phyloP scores from a whole-genome alignment of 352 stramenopile species.

The Sclerospora graminicola region DNA sequence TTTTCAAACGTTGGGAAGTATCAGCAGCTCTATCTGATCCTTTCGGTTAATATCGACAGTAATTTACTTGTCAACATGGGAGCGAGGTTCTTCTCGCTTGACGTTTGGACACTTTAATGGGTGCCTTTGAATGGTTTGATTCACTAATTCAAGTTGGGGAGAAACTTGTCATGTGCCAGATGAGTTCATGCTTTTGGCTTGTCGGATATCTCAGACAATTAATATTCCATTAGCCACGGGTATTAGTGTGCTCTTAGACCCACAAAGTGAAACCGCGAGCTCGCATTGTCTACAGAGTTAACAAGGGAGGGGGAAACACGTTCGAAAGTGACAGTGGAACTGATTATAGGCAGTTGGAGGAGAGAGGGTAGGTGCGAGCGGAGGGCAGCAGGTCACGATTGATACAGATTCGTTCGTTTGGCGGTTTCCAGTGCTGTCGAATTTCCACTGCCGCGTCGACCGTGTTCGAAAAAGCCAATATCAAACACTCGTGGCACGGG shows the following conservation, averaged over 20 bases:
- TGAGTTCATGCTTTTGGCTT: constrained; percentile 74
- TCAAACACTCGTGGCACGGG: constrained; percentile 81
- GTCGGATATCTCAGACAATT: constrained; percentile 70
- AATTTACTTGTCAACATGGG: constrained; percentile 75
- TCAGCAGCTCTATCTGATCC: no score
- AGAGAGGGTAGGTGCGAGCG: constrained; percentile 62
- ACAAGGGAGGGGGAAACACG: constrained; percentile 52
- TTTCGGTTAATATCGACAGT: no score
- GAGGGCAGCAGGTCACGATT: constrained; percentile 30
- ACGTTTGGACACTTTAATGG: constrained; percentile 82
- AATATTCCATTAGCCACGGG: constrained; percentile 75
- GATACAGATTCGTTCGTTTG: constrained; percentile 81
- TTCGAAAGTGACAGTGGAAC: constrained; percentile 23
- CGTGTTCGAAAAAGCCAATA: constrained; percentile 78
- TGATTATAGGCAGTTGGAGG: constrained; percentile 45
- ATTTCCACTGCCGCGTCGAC: constrained; percentile 84
- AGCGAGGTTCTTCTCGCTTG: constrained; percentile 62
- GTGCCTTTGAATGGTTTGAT: constrained; percentile 81
- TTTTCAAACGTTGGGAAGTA: no score
- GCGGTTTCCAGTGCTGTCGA: constrained; percentile 81
- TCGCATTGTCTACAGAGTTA: constrained; percentile 84
- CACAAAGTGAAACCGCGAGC: constrained; percentile 70
- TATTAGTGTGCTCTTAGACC: constrained; percentile 69
- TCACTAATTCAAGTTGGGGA: constrained; percentile 55
- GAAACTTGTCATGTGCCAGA: constrained; percentile 26